Evolutionary conservation across 179 eudicot genomes (phyloP).

Genomic region (Beta corolliflora): DNA sequence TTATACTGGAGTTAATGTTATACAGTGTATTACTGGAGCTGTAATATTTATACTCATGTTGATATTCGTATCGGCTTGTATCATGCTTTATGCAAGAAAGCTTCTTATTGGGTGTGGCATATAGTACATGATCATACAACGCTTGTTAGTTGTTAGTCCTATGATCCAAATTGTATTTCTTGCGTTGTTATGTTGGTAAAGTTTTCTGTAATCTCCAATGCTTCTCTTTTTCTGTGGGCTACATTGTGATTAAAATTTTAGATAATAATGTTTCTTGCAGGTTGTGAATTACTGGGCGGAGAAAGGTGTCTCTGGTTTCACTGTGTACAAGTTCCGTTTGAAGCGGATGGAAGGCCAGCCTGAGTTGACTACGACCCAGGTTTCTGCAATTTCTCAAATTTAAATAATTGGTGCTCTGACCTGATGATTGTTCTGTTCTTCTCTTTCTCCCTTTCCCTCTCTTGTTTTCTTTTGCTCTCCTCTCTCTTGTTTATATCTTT

Average conservation of each 20-base stretch:
- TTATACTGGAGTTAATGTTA: not conserved
- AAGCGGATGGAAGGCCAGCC: constrained; percentile 77
- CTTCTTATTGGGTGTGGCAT: not conserved
- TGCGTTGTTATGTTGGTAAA: not conserved
- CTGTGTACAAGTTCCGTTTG: constrained; percentile 67
- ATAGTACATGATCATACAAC: not conserved
- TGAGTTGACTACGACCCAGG: constrained; percentile 74
- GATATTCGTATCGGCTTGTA: not conserved
- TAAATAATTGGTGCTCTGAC: not conserved
- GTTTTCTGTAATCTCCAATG: not conserved
- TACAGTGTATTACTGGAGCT: not conserved
- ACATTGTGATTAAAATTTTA: not conserved
- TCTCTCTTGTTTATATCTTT: not conserved
- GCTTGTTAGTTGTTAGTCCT: not conserved
- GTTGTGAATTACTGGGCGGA: constrained; percentile 77
- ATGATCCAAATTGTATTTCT: not conserved
- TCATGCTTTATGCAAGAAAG: not conserved
- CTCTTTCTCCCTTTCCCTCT: not conserved
- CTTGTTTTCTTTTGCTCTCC: too few species aligned
- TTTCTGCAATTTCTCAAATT: constrained; percentile 21
- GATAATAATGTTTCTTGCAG: constrained; percentile 33
- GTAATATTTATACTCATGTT: not conserved
- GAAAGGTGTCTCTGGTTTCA: constrained; percentile 73
- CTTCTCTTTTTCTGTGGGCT: not conserved
- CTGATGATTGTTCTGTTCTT: not conserved